A percentile compares a stretch with the other conserved stretches of the same genome.
phyloP scores from a whole-genome alignment of 768 basidiomycete genomes.

The Leccinum sublutescens region DNA sequence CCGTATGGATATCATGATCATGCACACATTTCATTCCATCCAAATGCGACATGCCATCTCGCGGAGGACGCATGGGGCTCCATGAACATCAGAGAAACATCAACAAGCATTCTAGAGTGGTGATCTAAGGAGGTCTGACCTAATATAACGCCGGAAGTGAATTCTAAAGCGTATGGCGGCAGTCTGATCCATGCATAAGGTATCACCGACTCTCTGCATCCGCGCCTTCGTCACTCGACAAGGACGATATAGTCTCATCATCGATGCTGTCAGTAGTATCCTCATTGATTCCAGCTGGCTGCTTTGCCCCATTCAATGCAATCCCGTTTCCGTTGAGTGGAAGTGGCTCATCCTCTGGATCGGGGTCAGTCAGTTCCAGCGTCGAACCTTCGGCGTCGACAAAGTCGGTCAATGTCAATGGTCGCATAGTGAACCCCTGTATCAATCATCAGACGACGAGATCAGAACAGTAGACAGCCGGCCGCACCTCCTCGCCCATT shows the following conservation, averaged over 20 bases:
- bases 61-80: not conserved
- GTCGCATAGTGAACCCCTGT: slow-evolving; percentile 77
- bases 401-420: slow-evolving; percentile 72
- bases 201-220: slow-evolving; percentile 10
- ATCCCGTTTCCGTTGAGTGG: not conserved
- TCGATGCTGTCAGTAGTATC: not conserved
- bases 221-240: not conserved
- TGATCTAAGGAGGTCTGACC: slow-evolving; percentile 6
- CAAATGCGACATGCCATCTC: not conserved
- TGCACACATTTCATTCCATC: not conserved
- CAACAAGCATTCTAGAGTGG: not conserved
- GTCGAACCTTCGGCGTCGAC: slow-evolving; percentile 39
- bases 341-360: slow-evolving; percentile 30
- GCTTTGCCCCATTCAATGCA: not conserved
- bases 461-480: not conserved
- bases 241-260: not conserved
- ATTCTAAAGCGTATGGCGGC: slow-evolving; percentile 3
- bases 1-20: not conserved
- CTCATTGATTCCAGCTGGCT: slow-evolving; percentile 3
- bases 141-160: slow-evolving; percentile 10
- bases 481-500: slow-evolving; percentile 41
- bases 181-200: not conserved
- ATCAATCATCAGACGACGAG: not conserved
- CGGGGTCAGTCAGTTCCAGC: slow-evolving; percentile 22
- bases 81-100: not conserved